These are phyloP conservation scores for Escallonia rubra DNA, from an alignment of 129 eudicot genomes.

Conservation along the genomic window DNA sequence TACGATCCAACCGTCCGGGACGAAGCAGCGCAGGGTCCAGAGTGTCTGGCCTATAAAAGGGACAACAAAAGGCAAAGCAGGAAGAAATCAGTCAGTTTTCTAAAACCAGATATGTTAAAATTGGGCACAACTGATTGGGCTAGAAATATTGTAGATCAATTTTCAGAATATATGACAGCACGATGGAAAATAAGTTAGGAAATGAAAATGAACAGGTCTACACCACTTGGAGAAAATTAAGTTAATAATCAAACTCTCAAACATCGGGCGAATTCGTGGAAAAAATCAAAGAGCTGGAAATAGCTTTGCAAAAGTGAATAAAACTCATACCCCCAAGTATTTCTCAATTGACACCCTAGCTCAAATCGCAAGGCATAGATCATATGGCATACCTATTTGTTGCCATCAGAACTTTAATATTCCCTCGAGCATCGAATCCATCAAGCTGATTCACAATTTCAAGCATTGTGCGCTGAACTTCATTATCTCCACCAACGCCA, in stretches of 20 bases:
- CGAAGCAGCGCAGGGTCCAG: conserved; percentile 85
- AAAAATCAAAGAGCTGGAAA: too few species aligned
- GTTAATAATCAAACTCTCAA: too few species aligned
- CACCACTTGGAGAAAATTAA: not conserved
- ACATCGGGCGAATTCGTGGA: too few species aligned
- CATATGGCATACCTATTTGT: conserved; percentile 57
- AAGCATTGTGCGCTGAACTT: conserved; percentile 95
- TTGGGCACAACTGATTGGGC: too few species aligned
- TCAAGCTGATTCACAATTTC: conserved; percentile 95
- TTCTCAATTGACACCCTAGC: too few species aligned
- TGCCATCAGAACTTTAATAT: conserved; percentile 90
- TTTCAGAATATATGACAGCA: too few species aligned
- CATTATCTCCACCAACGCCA: conserved; percentile 94
- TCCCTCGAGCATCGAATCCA: conserved; percentile 97
- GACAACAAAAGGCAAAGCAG: not conserved
- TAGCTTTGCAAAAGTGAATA: too few species aligned
- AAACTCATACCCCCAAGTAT: too few species aligned
- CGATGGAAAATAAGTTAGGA: too few species aligned
- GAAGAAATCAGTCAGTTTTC: not conserved
- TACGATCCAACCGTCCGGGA: conserved; percentile 85
- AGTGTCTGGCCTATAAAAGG: conserved; percentile 69
- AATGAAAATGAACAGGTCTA: too few species aligned
- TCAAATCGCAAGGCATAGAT: too few species aligned
- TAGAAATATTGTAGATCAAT: too few species aligned
- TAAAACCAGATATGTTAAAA: not conserved